Base-by-base conservation (phyloP, 805 yeast genomes). In the Wickerhamomyces pijperi region DNA sequence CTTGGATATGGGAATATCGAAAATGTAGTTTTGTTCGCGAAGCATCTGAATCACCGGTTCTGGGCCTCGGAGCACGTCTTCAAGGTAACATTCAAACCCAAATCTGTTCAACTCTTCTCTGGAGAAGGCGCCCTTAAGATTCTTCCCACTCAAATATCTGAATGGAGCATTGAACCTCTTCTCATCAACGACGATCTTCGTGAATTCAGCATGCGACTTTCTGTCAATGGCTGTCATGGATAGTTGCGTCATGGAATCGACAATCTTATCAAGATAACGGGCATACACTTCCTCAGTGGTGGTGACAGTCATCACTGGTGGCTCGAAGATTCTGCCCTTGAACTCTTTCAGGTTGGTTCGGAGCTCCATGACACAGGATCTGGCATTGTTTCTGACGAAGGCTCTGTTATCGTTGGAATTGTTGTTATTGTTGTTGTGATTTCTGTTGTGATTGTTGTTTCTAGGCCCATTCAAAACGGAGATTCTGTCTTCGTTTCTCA, bases 71-170 rank as follows among this genome's bases (percentile, higher is more conserved):
- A 90, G 51, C 45, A 74, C 74, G 49, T 92, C 96, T 2, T 71
- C 58, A 19, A 87, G 47, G 50, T 74, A 84, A 1, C 95, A 92
- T 40, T 83, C 95, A 56, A 92, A 87, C 0, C 95, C 95, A 18
- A 64, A 56, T 0, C 41, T 28, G 21, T 45, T 50, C 2, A 86
- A 48, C 36, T 67, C 53, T 8, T 63, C 63, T 2, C 41, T 43
- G 39, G 64, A 39, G 19, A 54, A 42, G 21, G 49, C 55, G 29
- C 50, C 61, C 32, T 40, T 36, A 36, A 40, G 44, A 39, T 37
- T 18, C 5, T 32, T 38, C 5, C 46, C 36, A 19, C 56, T 46
- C 4, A 64, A 23, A 43, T 76, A 70, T 67, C 86, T 74, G 38
- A 79, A 65, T 12, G 84, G 72, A 5, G 77, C 74, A 42, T 72